A percentile compares a stretch with the other conserved stretches of the same genome.
These are phyloP conservation scores for Yamagishiella unicocca DNA, from an alignment of 139 green algal genomes.

Conservation along the genomic window DNA sequence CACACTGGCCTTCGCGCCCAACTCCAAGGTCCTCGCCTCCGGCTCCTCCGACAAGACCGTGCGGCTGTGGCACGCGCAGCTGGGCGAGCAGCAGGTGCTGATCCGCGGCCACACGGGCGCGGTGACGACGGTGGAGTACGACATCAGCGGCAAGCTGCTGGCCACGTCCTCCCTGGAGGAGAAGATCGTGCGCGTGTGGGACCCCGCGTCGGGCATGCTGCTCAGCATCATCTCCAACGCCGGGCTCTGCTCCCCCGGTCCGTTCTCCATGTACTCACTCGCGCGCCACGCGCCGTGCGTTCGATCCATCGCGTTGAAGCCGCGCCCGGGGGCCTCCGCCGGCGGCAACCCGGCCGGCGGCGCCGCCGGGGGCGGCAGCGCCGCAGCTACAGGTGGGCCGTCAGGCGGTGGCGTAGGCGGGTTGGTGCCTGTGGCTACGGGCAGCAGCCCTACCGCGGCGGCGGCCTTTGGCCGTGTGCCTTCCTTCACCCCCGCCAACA, in stretches of 20 bases:
- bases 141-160: conserved; percentile 29
- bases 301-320: conserved; percentile 23
- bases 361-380: background rate
- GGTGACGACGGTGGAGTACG: background rate
- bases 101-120: conserved; percentile 21
- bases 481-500: conserved; percentile 24
- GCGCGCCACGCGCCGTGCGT: conserved; percentile 37
- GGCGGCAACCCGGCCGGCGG: background rate
- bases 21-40: background rate
- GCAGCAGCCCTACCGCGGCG: background rate
- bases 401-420: background rate
- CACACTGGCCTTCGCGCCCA: conserved; percentile 31
- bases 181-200: conserved; percentile 40
- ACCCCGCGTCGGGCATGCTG: conserved; percentile 20
- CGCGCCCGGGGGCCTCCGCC: background rate
- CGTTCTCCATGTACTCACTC: conserved; percentile 40
- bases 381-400: background rate
- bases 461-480: conserved; percentile 1
- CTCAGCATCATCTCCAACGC: conserved; percentile 39
- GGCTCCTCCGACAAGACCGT: conserved; percentile 34
- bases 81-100: conserved; percentile 14
- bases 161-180: conserved; percentile 25
- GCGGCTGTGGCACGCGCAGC: conserved; percentile 22
- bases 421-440: background rate
- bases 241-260: conserved; percentile 12